Evolutionary conservation across 192 early-diverging fungal species (phyloP), one percentile per base, ranked within the genome.

Genomic region (Spizellomyces sp.): DNA sequence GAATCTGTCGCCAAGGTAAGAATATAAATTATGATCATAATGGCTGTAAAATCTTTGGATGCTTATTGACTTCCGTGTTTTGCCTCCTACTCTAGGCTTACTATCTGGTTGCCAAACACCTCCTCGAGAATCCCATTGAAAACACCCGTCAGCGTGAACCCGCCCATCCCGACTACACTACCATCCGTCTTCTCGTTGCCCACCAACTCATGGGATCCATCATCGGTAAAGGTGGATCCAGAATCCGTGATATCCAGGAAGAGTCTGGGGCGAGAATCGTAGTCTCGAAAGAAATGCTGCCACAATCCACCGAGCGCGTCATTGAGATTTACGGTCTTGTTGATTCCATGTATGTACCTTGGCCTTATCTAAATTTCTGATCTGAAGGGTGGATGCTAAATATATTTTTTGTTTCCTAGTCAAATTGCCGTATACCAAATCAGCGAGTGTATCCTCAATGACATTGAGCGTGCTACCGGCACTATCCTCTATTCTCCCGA

Each of bases 191-290:
- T 17, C 84, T 99, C 69, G 94, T 99, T 68, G 92, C 96, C 19
- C 93, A 96, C 79, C 88, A 90, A 71, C 82, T 94, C 55, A 96
- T 99, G 80, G 84, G 84, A 6, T 73, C 90, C 61, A 86, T 99
- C 71, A 99, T 99, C 82, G 97, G 97, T 48, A 72, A 72, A 17
- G 70, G 89, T 70, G 96, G 96, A 58, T 48, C 52, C 46, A 93
- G 93, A 81, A 99, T 99, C 81, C 96, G 95, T 81, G 92, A 96
- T 74, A 93, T 99, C 65, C 97, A 99, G 82, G 95, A 98, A 60
- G 80, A 84, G n/a, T 94, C 94, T 19, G 90, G 92, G 42, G 92
- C 92, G 10, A 91, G 91, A 50, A 89, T 98, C 80, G 90, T 89
- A 27, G 94, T 95, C 8, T 90, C 91, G 66, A 95, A 98, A 80